These are phyloP conservation scores for Penicillium angulare DNA, from an alignment of 495 filamentous ascomycete genomes.

Conservation along the genomic window DNA sequence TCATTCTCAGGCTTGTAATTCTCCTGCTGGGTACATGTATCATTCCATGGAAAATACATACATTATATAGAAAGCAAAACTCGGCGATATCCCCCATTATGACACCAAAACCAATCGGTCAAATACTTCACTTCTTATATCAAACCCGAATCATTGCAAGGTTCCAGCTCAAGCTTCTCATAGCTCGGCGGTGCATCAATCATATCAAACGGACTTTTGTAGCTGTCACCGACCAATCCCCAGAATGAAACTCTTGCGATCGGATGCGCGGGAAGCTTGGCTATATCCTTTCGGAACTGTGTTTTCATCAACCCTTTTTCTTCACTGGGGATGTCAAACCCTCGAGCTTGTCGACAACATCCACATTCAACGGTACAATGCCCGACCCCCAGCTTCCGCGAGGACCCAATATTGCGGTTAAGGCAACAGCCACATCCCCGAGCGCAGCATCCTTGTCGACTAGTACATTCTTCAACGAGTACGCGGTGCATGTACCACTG, in stretches of 20 bases:
- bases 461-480: constrained; percentile 2
- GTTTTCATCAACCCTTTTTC: not conserved
- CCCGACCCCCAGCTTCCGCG: constrained; percentile 1
- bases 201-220: not conserved
- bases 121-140: too few species aligned
- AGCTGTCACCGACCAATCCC: not conserved
- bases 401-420: not conserved
- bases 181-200: not conserved
- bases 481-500: constrained; percentile 8
- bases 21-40: too few species aligned
- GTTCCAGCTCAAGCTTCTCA: too few species aligned
- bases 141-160: too few species aligned
- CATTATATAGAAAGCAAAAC: too few species aligned
- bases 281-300: not conserved
- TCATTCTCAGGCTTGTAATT: too few species aligned
- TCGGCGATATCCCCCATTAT: too few species aligned
- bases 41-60: too few species aligned
- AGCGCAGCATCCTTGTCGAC: constrained; percentile 2
- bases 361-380: constrained; percentile 8
- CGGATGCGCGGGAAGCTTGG: too few species aligned
- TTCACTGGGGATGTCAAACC: not conserved
- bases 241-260: not conserved
- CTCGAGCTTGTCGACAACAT: constrained; percentile 1
- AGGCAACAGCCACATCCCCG: not conserved
- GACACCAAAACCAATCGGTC: too few species aligned